Evolutionary conservation across 129 eudicot genomes (phyloP), one percentile per base, ranked within the genome.

Genomic region (Flaveria robusta): DNA sequence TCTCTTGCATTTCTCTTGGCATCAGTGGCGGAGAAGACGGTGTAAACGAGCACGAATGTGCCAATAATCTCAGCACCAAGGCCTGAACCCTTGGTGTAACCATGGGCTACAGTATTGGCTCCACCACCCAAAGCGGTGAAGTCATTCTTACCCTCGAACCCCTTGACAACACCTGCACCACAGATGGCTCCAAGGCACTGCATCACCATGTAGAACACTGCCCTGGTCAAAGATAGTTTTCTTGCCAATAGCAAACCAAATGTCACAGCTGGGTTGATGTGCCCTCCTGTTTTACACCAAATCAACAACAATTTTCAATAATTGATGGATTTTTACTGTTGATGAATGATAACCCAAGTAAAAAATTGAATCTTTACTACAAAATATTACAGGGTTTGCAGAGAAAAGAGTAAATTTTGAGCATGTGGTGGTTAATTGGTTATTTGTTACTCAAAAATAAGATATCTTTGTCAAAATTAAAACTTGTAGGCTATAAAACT

Each of bases 91-190:
- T 84, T 89, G 75, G 89, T 84, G 81, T 86, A 89, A 43, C 95
- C 95, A 70, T 77, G 91, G 83, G 71, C 72, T 16, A 89, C 91
- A 19, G 65, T 34, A 55, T 89, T 89, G 54, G 96, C 96, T 20
- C 96, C 96, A 20, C 96, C 96, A 51, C 89, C 88, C 27, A 64
- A 67, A 16, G 75, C 45, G 85, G 76, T 80, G 75, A n/a, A 88
- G 0, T 77, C 83, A 26, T 65, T 37, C 1, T 87, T 77, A n/a
- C 88, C 89, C 82, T 66, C 75, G 81, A 87, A 92, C 3, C 98
- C 98, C 83, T 89, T 89, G 19, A 92, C 92, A 52, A 92, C 92
- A 47, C 98, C 98, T 77, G 98, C 96, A 47, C 98, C 98, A 72
- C 93, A 87, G 83, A 87, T 89, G 62, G 96, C 96, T 37, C 96